Base-by-base conservation (phyloP, 345 rosid genomes). In the Aquilaria sinensis region DNA sequence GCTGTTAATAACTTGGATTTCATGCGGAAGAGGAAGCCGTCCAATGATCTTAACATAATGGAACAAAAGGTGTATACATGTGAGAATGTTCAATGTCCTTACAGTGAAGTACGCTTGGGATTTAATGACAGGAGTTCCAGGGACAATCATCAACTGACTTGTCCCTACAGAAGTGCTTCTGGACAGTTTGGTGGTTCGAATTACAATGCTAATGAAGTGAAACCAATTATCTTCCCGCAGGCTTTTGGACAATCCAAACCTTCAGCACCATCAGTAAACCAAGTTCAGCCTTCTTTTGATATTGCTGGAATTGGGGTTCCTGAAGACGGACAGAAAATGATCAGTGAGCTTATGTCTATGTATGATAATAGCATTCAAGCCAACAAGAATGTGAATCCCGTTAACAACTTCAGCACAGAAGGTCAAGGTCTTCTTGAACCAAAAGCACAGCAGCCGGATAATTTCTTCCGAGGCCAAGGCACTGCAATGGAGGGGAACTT, bases 101-200 rank as follows among this genome's bases (percentile, higher is more conserved):
- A 82, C 56, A 79, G 49, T 58, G 85, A 85, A 57, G 51, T n/a
- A 13, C 69, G 63, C 57, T 54, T 77, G 10, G 88, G 90, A 45
- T 88, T 85, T 60, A 74, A 65, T 23, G 85, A 85, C 57, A 78
- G 85, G 78, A 69, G 67, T 15, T 78, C 81, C 4, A 88, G 96
- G 58, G 85, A 85, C 69, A 88, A 85, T 67, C 96, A 88, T 70
- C 96, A 88, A 67, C 9, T 80, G 73, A 78, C 62, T 56, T 88
- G 96, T 62, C 75, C 72, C 43, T 79, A 73, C 16, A 57, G 54
- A 53, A 76, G 56, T 58, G 47, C 69, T 60, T 63, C 78, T 54
- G 81, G 68, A 50, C 74, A 60, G 29, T 65, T 66, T 66, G 80
- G 81, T 48, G 41, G 65, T 56, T 58, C 85, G 1, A 76, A 69